A percentile compares a stretch with the other conserved stretches of the same genome.
phyloP scores from a whole-genome alignment of 116 monocot genomes.

The Cymodocea nodosa region DNA sequence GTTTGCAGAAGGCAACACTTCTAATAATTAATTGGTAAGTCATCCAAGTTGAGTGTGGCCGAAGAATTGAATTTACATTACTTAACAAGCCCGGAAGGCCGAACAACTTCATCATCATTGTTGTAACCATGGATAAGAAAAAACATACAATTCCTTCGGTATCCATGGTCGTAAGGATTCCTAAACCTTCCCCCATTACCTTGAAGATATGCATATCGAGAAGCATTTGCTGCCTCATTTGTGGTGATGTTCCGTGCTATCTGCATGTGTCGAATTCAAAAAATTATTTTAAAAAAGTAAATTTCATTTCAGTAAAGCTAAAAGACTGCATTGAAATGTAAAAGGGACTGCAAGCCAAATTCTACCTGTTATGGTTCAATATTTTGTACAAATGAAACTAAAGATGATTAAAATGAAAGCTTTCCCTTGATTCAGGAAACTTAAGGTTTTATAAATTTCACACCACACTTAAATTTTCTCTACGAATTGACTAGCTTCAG shows the following conservation, averaged over 20 bases:
- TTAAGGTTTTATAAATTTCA: background rate
- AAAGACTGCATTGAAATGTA: background rate
- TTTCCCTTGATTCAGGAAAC: background rate
- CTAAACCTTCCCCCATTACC: conserved; percentile 61
- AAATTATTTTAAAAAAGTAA: background rate
- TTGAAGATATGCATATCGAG: conserved; percentile 64
- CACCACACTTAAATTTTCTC: no score
- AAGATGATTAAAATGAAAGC: no score
- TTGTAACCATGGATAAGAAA: conserved; percentile 57
- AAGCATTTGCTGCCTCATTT: conserved; percentile 72
- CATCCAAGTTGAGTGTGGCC: background rate
- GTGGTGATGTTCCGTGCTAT: conserved; percentile 87
- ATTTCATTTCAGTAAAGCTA: background rate
- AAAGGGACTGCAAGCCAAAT: background rate
- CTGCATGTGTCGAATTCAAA: conserved; percentile 20
- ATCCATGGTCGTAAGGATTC: conserved; percentile 84
- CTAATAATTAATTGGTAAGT: no score
- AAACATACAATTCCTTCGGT: conserved; percentile 55
- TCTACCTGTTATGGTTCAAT: background rate
- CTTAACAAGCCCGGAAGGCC: conserved; percentile 30
- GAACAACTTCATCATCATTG: conserved; percentile 62
- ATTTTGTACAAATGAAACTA: no score
- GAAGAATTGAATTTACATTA: background rate
- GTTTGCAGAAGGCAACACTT: background rate
- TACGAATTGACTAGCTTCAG: no score